A percentile compares a stretch with the other conserved stretches of the same genome.
Conservation (phyloP, 2,329 filamentous ascomycete species). For the Monosporascus cannonballus region DNA sequence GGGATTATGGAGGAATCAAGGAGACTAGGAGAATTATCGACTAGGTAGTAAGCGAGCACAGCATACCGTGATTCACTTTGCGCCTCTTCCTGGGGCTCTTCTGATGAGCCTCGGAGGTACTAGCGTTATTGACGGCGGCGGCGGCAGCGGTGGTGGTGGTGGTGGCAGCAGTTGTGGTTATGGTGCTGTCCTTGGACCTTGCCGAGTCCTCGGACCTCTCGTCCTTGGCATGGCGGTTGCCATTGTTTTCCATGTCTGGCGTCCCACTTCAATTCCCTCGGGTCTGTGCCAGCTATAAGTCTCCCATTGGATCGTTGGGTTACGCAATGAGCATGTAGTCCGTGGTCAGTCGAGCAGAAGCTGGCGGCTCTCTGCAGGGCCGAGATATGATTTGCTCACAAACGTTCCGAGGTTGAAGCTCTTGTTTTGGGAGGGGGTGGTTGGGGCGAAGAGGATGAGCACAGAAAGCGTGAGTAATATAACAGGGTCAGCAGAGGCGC, state of each 20-base stretch:
- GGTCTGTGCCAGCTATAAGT: constrained; percentile 29
- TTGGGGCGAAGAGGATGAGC: not conserved
- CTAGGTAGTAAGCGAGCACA: constrained; percentile 13
- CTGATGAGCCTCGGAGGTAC: constrained; percentile 18
- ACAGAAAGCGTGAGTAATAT: not conserved
- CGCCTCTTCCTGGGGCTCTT: constrained; percentile 74
- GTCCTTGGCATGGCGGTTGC: constrained; percentile 31
- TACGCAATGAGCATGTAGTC: constrained; percentile 38
- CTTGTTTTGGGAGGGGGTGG: not conserved
- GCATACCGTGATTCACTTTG: constrained; percentile 84
- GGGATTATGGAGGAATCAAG: constrained; percentile 9
- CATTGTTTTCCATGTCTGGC: constrained; percentile 26
- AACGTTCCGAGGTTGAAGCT: constrained; percentile 8
- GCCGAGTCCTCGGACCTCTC: constrained; percentile 32
- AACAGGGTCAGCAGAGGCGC: not conserved
- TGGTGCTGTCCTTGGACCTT: constrained; percentile 29
- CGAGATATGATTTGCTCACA: constrained; percentile 22
- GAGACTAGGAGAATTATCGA: constrained; percentile 13
- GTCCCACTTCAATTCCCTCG: constrained; percentile 23
- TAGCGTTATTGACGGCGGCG: constrained; percentile 26
- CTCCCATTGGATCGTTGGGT: constrained; percentile 39
- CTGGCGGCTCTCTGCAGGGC: constrained; percentile 36
- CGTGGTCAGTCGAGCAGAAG: constrained; percentile 34
- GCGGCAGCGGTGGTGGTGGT: constrained; percentile 23
- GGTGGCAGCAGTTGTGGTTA: constrained; percentile 9